A percentile compares a stretch with the other conserved stretches of the same genome.
These are phyloP conservation scores for Euphrasia confusa DNA, from an alignment of 257 asterid genomes.

Conservation along the genomic window DNA sequence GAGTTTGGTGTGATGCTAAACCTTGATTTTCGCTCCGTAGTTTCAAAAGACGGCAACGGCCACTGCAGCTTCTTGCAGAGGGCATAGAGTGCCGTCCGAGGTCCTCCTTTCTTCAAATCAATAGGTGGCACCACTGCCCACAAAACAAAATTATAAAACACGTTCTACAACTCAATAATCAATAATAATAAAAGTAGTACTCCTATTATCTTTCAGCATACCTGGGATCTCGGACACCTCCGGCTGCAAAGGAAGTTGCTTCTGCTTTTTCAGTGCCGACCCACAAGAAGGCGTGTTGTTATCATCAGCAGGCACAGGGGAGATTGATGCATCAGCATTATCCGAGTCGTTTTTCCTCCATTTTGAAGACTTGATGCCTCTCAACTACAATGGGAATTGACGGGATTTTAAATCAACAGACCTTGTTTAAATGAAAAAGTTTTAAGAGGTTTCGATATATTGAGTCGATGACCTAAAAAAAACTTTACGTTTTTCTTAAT, in stretches of 20 bases:
- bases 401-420: no score
- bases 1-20: constrained; percentile 23
- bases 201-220: constrained; percentile 15
- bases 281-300: constrained; percentile 24
- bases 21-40: constrained; percentile 70
- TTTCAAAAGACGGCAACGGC: constrained; percentile 73
- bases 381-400: constrained; percentile 37
- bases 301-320: neutral
- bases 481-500: no score
- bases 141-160: constrained; percentile 6
- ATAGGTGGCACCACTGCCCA: constrained; percentile 61
- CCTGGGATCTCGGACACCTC: constrained; percentile 48
- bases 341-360: constrained; percentile 33
- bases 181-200: neutral
- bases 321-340: constrained; percentile 24
- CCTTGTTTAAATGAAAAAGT: neutral
- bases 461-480: no score
- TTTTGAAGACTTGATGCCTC: constrained; percentile 59
- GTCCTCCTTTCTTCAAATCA: constrained; percentile 83
- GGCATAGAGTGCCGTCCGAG: constrained; percentile 53
- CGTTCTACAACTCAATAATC: neutral
- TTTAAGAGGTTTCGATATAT: neutral
- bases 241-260: constrained; percentile 24
- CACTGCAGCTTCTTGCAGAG: constrained; percentile 75
- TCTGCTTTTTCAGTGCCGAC: constrained; percentile 31